Evolutionary conservation across 129 eudicot genomes (phyloP).

Genomic region (Lonicera japonica): DNA sequence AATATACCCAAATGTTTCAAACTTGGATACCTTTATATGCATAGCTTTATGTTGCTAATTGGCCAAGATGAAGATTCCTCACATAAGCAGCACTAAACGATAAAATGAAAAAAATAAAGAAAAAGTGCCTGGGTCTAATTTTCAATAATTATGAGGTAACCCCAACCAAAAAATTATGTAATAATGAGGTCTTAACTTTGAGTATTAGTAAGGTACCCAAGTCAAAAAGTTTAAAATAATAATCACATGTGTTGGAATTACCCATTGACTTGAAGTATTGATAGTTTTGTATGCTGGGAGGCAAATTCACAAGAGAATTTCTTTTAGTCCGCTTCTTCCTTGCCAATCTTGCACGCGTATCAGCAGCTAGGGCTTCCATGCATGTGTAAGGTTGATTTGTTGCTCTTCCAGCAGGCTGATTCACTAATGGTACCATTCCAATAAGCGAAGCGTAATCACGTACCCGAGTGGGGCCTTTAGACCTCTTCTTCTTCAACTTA

Average conservation of each 20-base stretch:
- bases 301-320: conserved; percentile 16
- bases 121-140: too few relatives aligned
- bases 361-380: conserved; percentile 46
- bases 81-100: too few relatives aligned
- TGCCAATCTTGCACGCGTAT: conserved; percentile 26
- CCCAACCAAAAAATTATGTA: too few relatives aligned
- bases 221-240: not conserved
- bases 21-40: too few relatives aligned
- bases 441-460: conserved; percentile 39
- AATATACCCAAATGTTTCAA: too few relatives aligned
- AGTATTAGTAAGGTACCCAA: too few relatives aligned
- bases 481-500: conserved; percentile 35
- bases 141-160: too few relatives aligned
- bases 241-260: conserved; percentile 6
- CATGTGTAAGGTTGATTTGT: conserved; percentile 26
- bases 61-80: too few relatives aligned
- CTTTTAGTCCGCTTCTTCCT: conserved; percentile 60
- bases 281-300: conserved; percentile 13
- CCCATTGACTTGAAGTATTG: conserved; percentile 24
- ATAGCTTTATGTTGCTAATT: too few relatives aligned
- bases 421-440: conserved; percentile 16
- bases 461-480: conserved; percentile 42
- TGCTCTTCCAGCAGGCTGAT: not conserved
- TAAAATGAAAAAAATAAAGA: too few relatives aligned
- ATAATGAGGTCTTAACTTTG: too few relatives aligned